phyloP scores from a whole-genome alignment of 208 protist genomes.

The Leishmania arabica region DNA sequence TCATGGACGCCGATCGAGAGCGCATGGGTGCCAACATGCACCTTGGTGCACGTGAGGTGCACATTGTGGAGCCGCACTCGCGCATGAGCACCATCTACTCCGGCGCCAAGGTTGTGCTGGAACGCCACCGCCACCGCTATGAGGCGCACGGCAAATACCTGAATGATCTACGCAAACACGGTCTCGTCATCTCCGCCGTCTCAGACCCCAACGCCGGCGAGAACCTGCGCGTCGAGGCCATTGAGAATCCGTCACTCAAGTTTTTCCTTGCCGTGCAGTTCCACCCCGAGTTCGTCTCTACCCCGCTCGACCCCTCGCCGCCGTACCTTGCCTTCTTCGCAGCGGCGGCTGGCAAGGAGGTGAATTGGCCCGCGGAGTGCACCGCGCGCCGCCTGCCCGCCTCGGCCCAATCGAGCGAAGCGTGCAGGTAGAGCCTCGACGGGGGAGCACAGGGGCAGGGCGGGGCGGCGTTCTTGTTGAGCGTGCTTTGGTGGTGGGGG shows the following conservation, averaged over 20 bases:
- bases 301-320: conserved; percentile 95
- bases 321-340: conserved; percentile 96
- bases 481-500: background rate
- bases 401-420: background rate
- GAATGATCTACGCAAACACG: conserved; percentile 81
- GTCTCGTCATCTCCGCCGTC: conserved; percentile 92
- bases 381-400: conserved; percentile 41
- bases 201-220: conserved; percentile 86
- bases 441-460: background rate
- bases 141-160: conserved; percentile 97
- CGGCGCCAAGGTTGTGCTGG: conserved; percentile 74
- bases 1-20: conserved; percentile 96
- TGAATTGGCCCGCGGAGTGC: conserved; percentile 62
- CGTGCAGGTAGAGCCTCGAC: background rate
- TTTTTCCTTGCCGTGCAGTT: conserved; percentile 98
- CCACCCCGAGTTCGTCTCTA: conserved; percentile 98
- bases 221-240: conserved; percentile 91
- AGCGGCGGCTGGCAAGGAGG: conserved; percentile 76
- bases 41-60: conserved; percentile 94
- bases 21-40: conserved; percentile 99
- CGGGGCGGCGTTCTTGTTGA: background rate
- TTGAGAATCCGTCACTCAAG: conserved; percentile 72
- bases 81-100: conserved; percentile 88
- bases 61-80: conserved; percentile 68
- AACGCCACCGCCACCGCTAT: conserved; percentile 98